phyloP scores from a whole-genome alignment of 192 early-diverging fungal species.

The Funneliformis mosseae region DNA sequence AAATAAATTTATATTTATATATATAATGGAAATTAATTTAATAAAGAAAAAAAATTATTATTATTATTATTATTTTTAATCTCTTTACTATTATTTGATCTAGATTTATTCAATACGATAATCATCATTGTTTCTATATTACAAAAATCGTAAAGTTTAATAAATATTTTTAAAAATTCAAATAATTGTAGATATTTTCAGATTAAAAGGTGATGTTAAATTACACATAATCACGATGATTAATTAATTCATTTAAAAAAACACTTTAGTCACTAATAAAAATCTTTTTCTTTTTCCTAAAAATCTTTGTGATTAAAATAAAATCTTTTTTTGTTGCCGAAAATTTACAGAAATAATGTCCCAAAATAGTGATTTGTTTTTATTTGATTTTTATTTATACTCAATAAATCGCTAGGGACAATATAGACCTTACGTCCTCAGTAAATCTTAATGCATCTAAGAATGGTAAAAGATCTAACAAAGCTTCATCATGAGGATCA shows the following conservation, averaged over 20 bases:
- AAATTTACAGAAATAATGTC: too few relatives aligned
- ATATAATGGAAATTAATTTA: neutral
- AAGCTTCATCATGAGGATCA: conserved; percentile 75
- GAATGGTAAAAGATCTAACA: conserved; percentile 86
- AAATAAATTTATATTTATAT: neutral
- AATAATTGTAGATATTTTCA: too few relatives aligned
- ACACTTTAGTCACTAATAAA: neutral
- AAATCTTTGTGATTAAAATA: neutral
- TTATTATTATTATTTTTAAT: too few relatives aligned
- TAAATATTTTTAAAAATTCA: neutral
- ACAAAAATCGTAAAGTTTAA: neutral
- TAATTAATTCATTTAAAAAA: too few relatives aligned
- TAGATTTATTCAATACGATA: neutral
- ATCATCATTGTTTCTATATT: neutral
- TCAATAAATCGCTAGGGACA: conserved; percentile 55
- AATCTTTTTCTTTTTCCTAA: neutral
- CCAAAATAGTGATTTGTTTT: too few relatives aligned
- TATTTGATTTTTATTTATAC: neutral
- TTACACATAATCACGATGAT: neutral
- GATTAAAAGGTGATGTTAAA: neutral
- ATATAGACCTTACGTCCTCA: conserved; percentile 81
- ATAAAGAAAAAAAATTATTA: neutral
- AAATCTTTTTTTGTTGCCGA: neutral
- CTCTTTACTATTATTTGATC: neutral
- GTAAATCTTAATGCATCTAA: conserved; percentile 85